A percentile compares a stretch with the other conserved stretches of the same genome.
phyloP scores from a whole-genome alignment of 345 rosid genomes.

The Pistacia integerrima region DNA sequence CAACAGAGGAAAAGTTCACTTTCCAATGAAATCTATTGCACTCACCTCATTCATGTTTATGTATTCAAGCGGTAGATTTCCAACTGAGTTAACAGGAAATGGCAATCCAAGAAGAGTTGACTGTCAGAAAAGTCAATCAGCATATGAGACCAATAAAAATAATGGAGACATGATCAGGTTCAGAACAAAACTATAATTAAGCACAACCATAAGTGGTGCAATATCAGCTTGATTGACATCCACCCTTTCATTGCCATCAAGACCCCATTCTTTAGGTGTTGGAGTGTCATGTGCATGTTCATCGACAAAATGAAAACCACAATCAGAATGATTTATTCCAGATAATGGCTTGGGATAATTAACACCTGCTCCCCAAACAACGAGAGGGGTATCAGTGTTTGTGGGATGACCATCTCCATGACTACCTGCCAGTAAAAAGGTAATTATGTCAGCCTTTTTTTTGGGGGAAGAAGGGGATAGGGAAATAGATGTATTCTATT shows the following conservation, averaged over 20 bases:
- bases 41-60: constrained; percentile 73
- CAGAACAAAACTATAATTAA: constrained; percentile 13
- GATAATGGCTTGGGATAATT: constrained; percentile 62
- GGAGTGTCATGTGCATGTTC: constrained; percentile 87
- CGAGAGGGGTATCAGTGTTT: constrained; percentile 93
- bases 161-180: too few relatives aligned
- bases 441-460: constrained; percentile 20
- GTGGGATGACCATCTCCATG: constrained; percentile 98
- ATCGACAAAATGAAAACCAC: constrained; percentile 70
- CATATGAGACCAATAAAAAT: too few relatives aligned
- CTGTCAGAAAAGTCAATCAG: too few relatives aligned
- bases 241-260: constrained; percentile 75
- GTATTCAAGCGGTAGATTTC: constrained; percentile 91
- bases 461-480: too few relatives aligned
- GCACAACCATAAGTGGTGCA: constrained; percentile 83
- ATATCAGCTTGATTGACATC: constrained; percentile 99
- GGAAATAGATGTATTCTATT: neutral
- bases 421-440: constrained; percentile 57
- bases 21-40: constrained; percentile 3
- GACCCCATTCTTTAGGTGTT: constrained; percentile 86
- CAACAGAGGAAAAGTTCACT: neutral
- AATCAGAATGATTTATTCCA: constrained; percentile 47
- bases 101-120: too few relatives aligned
- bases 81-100: too few relatives aligned
- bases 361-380: constrained; percentile 97